A percentile compares a stretch with the other conserved stretches of the same genome.
These are phyloP conservation scores for Botrytis paeoniae DNA, from an alignment of 2,329 filamentous ascomycete genomes.

Conservation along the genomic window DNA sequence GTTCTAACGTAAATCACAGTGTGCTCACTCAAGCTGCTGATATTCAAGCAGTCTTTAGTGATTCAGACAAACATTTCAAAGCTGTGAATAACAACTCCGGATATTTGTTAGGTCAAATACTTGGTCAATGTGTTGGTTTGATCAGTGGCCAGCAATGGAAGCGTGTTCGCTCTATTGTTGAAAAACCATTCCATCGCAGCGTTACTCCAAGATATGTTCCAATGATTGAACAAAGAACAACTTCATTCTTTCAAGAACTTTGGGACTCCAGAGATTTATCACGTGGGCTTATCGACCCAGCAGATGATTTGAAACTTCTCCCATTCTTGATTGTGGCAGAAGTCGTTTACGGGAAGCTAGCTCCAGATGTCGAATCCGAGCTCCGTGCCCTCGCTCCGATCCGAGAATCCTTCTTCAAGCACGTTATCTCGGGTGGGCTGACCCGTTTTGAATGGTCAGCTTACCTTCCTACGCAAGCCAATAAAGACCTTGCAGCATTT, in stretches of 20 bases:
- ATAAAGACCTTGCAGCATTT: slow-evolving; percentile 35
- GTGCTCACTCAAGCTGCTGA: slow-evolving; percentile 41
- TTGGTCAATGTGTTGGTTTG: slow-evolving; percentile 46
- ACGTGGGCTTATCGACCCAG: slow-evolving; percentile 26
- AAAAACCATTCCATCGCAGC: slow-evolving; percentile 21
- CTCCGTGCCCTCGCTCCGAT: slow-evolving; percentile 32
- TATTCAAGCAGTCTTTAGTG: slow-evolving; percentile 41
- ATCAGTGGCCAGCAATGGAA: slow-evolving; percentile 39
- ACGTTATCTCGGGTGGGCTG: slow-evolving; percentile 40
- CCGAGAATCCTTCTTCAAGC: slow-evolving; percentile 38
- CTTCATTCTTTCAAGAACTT: slow-evolving; percentile 22
- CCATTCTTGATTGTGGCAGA: slow-evolving; percentile 43
- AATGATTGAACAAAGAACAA: slow-evolving; percentile 11
- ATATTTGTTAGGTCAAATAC: slow-evolving; percentile 40
- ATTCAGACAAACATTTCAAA: slow-evolving; percentile 46
- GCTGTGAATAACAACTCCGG: slow-evolving; percentile 44
- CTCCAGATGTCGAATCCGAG: slow-evolving; percentile 27
- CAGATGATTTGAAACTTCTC: slow-evolving; percentile 32
- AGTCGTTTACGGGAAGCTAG: slow-evolving; percentile 41
- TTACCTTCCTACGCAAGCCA: slow-evolving; percentile 35
- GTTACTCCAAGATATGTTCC: slow-evolving; percentile 9
- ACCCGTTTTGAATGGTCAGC: slow-evolving; percentile 33
- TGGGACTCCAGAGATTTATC: not conserved
- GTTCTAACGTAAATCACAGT: slow-evolving; percentile 26
- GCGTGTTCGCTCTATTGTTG: slow-evolving; percentile 28